phyloP scores from a whole-genome alignment of 805 yeast genomes.

The Kodamaea lidongshanica region DNA sequence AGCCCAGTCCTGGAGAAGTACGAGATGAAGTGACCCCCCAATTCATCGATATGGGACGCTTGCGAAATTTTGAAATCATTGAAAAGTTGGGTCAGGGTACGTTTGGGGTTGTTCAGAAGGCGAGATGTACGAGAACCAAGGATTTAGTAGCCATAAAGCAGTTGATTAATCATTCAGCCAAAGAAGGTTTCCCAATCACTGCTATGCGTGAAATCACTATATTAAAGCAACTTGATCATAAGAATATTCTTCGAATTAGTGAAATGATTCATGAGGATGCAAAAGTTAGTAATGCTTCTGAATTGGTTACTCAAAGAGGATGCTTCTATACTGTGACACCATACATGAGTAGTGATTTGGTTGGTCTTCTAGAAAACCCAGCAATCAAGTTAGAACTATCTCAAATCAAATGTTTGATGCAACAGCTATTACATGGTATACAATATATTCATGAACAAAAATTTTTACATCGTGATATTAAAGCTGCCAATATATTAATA shows the following conservation, averaged over 20 bases:
- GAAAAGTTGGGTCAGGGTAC: conserved; percentile 40
- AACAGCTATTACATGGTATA: conserved; percentile 73
- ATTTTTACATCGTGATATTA: conserved; percentile 81
- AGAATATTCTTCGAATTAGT: conserved; percentile 66
- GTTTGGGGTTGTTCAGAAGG: conserved; percentile 76
- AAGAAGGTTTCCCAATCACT: conserved; percentile 86
- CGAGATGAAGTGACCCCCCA: no score
- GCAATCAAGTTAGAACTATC: conserved; percentile 50
- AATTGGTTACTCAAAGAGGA: conserved; percentile 33
- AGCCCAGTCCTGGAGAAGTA: no score
- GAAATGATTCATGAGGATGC: conserved; percentile 62
- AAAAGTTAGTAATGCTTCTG: conserved; percentile 26
- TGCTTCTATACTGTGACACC: conserved; percentile 83
- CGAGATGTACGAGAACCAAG: conserved; percentile 47
- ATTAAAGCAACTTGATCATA: conserved; percentile 61
- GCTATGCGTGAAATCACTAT: conserved; percentile 89
- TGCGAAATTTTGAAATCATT: conserved; percentile 28
- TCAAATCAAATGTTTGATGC: conserved; percentile 77
- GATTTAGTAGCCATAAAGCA: conserved; percentile 81
- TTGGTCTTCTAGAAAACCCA: conserved; percentile 83
- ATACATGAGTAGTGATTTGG: conserved; percentile 86
- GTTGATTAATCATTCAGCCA: conserved; percentile 68
- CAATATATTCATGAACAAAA: conserved; percentile 65
- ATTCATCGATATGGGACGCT: conserved; percentile 27
- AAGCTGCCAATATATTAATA: conserved; percentile 89